phyloP scores from a whole-genome alignment of 2,329 filamentous ascomycete genomes.

The Penicillium sp. region DNA sequence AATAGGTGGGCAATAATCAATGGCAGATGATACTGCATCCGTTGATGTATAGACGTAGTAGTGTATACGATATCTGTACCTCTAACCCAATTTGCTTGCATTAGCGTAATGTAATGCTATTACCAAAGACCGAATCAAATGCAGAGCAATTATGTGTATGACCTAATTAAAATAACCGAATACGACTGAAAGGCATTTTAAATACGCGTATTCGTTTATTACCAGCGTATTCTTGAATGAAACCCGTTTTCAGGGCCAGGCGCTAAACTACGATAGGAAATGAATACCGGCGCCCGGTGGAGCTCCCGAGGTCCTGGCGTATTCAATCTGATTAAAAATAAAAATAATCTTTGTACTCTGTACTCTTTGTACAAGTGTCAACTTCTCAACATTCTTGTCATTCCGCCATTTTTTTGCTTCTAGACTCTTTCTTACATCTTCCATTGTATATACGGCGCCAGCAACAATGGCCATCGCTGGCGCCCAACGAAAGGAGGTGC shows the following conservation, averaged over 20 bases:
- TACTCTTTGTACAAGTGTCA: not conserved
- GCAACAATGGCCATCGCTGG: slow-evolving; percentile 39
- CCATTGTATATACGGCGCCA: slow-evolving; percentile 9
- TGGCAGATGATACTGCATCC: not conserved
- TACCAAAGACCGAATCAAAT: not conserved
- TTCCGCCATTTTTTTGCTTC: not conserved
- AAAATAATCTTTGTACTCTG: not conserved
- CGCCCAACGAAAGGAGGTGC: slow-evolving; percentile 70
- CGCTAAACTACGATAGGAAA: slow-evolving; percentile 2
- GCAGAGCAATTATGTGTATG: not conserved
- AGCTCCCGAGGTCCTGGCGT: not conserved
- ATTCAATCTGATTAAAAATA: slow-evolving; percentile 3
- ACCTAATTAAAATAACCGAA: not conserved
- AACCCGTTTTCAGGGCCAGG: not conserved
- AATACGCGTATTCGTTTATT: not conserved
- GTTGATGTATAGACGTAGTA: too few relatives aligned
- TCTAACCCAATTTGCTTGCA: not conserved
- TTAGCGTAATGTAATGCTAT: not conserved
- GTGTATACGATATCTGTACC: not conserved
- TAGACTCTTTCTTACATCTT: not conserved
- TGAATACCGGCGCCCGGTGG: not conserved
- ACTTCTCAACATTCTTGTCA: not conserved
- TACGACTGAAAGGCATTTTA: not conserved
- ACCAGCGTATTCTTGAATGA: not conserved
- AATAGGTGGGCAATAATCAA: not conserved